These are phyloP conservation scores for Candida insectorum DNA, from an alignment of 805 yeast genomes.

Conservation along the genomic window DNA sequence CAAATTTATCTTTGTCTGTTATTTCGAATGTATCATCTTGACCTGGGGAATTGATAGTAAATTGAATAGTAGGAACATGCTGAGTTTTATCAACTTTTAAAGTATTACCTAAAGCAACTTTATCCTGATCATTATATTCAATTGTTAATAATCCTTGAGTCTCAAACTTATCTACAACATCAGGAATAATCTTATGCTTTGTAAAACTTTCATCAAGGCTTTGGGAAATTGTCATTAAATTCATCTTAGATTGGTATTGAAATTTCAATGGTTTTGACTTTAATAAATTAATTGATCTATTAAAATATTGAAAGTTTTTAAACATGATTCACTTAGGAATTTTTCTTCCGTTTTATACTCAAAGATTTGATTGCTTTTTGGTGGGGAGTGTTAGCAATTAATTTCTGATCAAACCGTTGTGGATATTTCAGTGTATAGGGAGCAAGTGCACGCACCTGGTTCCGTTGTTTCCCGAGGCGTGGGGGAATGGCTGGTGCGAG, in stretches of 20 bases:
- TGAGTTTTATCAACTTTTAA: conserved; percentile 66
- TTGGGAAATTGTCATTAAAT: conserved; percentile 51
- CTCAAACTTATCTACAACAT: conserved; percentile 46
- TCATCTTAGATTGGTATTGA: conserved; percentile 28
- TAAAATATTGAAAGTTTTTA: too few species aligned
- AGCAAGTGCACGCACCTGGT: too few species aligned
- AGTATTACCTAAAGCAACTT: conserved; percentile 78
- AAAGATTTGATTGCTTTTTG: too few species aligned
- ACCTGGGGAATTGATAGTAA: conserved; percentile 52
- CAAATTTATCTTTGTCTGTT: conserved; percentile 51
- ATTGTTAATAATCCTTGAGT: conserved; percentile 60
- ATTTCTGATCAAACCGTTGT: too few species aligned
- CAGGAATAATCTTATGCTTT: conserved; percentile 51
- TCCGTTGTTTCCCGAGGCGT: too few species aligned
- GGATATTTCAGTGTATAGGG: too few species aligned
- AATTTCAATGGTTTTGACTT: conserved; percentile 2
- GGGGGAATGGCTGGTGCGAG: too few species aligned
- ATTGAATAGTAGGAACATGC: conserved; percentile 59
- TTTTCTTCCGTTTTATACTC: too few species aligned
- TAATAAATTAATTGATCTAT: conserved; percentile 1
- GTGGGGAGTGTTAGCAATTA: too few species aligned
- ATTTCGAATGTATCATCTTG: conserved; percentile 39
- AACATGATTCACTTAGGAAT: too few species aligned
- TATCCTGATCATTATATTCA: conserved; percentile 51
- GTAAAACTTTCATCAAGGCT: conserved; percentile 49